These are phyloP conservation scores for Globisporangium parvum DNA, from an alignment of 352 stramenopile species.

Conservation along the genomic window DNA sequence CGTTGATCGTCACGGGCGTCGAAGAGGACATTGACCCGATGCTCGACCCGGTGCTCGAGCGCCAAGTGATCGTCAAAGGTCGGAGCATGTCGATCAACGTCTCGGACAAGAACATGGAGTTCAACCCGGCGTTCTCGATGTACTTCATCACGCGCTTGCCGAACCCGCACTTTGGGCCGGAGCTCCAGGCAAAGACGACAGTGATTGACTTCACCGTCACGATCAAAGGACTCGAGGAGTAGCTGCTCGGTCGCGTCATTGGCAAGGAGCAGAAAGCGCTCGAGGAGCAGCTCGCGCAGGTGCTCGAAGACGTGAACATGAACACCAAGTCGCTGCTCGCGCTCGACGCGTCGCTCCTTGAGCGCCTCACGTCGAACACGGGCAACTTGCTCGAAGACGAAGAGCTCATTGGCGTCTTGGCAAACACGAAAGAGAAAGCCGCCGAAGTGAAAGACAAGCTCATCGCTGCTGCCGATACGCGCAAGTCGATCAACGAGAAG, in stretches of 20 bases:
- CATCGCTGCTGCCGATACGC: conserved; percentile 94
- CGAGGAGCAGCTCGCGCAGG: conserved; percentile 97
- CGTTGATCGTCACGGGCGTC: conserved; percentile 92
- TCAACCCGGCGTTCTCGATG: conserved; percentile 95
- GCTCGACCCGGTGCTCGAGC: conserved; percentile 96
- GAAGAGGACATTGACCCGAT: conserved; percentile 99
- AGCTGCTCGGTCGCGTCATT: conserved; percentile 97
- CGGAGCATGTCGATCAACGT: conserved; percentile 97
- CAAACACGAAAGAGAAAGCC: conserved; percentile 98
- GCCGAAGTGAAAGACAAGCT: conserved; percentile 98
- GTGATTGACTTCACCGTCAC: conserved; percentile 99
- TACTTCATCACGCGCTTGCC: conserved; percentile 98
- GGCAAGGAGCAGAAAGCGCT: conserved; percentile 97
- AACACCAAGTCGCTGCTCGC: conserved; percentile 97
- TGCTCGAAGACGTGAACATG: conserved; percentile 97
- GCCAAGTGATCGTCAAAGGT: conserved; percentile 95
- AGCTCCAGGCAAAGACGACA: conserved; percentile 98
- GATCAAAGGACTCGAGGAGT: conserved; percentile 95
- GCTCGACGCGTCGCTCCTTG: conserved; percentile 94
- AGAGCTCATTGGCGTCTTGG: conserved; percentile 97
- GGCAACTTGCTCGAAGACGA: conserved; percentile 98
- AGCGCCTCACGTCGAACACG: conserved; percentile 95
- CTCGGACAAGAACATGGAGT: conserved; percentile 99
- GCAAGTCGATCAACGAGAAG: conserved; percentile 97
- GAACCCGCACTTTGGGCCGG: conserved; percentile 97